Conservation (phyloP, 129 eudicot species). For the Scalesia atractyloides region DNA sequence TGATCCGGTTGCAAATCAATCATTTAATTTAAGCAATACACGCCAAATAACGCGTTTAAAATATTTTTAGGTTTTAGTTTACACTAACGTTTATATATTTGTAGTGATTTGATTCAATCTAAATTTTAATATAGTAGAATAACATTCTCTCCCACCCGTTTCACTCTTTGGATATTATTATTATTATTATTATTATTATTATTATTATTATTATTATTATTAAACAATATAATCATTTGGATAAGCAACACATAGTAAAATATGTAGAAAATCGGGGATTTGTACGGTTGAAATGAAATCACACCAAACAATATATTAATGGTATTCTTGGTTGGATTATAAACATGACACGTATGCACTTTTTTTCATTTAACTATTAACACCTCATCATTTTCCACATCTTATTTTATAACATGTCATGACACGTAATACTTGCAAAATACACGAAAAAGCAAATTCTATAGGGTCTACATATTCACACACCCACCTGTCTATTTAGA, state of each 20-base stretch:
- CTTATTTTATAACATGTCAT: constrained; percentile 7
- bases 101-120: neutral
- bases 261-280: constrained; percentile 31
- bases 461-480: no score
- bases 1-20: no score
- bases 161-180: no score
- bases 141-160: no score
- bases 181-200: no score
- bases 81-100: no score
- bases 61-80: no score
- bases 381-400: constrained; percentile 23
- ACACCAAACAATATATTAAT: constrained; percentile 28
- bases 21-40: no score
- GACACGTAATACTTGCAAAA: constrained; percentile 26
- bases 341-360: constrained; percentile 27
- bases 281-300: constrained; percentile 30
- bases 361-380: constrained; percentile 13
- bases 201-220: no score
- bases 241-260: constrained; percentile 1
- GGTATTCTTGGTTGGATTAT: constrained; percentile 15
- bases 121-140: neutral
- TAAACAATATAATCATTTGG: neutral
- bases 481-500: no score
- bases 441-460: neutral
- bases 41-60: no score